Conservation (phyloP, 768 basidiomycete genomes). For the Hygrophoropsis aurantiaca region DNA sequence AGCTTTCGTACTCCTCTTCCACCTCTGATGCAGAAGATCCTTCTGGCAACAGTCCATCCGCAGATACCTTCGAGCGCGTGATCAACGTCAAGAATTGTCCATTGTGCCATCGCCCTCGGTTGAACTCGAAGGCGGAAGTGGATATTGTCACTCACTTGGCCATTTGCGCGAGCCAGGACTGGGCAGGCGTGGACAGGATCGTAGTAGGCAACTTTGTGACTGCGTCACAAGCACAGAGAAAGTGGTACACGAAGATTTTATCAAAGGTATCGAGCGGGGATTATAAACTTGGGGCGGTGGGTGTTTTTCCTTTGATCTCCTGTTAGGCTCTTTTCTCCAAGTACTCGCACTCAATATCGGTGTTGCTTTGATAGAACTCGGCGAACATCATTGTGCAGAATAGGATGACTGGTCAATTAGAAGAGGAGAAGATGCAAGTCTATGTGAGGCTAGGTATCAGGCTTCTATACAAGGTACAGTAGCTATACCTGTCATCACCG, state of each 20-base stretch:
- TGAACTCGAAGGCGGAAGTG: slow-evolving; percentile 85
- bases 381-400: slow-evolving; percentile 99
- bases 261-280: slow-evolving; percentile 83
- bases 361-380: slow-evolving; percentile 82
- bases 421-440: slow-evolving; percentile 98
- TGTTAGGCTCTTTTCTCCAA: not conserved
- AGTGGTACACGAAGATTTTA: slow-evolving; percentile 93
- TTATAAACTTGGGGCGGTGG: slow-evolving; percentile 86
- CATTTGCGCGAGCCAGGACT: slow-evolving; percentile 91
- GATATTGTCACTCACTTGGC: slow-evolving; percentile 98
- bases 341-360: too few relatives aligned
- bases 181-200: slow-evolving; percentile 85
- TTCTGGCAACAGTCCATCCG: slow-evolving; percentile 22
- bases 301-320: slow-evolving; percentile 27
- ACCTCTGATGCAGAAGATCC: slow-evolving; percentile 42
- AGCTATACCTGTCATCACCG: not conserved
- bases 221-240: slow-evolving; percentile 91
- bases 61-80: slow-evolving; percentile 69
- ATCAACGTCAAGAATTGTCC: slow-evolving; percentile 97
- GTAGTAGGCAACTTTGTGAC: slow-evolving; percentile 95
- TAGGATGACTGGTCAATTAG: slow-evolving; percentile 83
- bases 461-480: slow-evolving; percentile 75
- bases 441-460: slow-evolving; percentile 94
- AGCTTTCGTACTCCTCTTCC: slow-evolving; percentile 43
- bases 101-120: slow-evolving; percentile 83